Evolutionary conservation across 345 rosid species (phyloP), one percentile per base, ranked within the genome.

Genomic region (Microthlaspi erraticum): DNA sequence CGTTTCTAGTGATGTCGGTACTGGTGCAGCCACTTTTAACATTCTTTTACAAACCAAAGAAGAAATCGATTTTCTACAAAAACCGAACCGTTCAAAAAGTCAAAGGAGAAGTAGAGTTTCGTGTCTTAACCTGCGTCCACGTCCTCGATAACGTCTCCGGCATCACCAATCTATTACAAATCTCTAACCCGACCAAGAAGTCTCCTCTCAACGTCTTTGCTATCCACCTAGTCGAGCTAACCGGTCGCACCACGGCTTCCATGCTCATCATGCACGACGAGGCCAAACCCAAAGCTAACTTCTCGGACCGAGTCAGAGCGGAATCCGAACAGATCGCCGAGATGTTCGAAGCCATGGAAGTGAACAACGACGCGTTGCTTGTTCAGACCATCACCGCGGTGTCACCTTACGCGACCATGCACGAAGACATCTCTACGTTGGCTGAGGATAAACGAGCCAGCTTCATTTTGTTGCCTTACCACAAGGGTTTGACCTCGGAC

Each of bases 401-500:
- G 1, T 87, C 96, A 9, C 89, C 88, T 10, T 84, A 81, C 63
- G 17, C 77, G 0, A 81, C 85, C 5, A 89, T 85, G 84, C 89
- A 87, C 50, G 83, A 83, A 29, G 96, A 89, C 50, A 77, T 92
- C 6, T 77, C 86, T 64, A 36, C 79, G 39, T 54, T 89, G 2
- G 92, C 92, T 0, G 83, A 86, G 64, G 96, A 86, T 54, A 92
- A 89, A 78, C 55, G 55, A 7, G 81, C 55, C 5, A 57, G 80
- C 17, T 18, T 92, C 59, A 55, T 89, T 60, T 64, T 89, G 58
- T 18, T 87, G n/a, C 93, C 96, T 10, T 92, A 81, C 77, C 85
- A 84, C 12, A 81, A 71, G 67, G 45, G 34, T 19, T 19, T 71
- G 62, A 54, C 72, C 5, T 20, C 64, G 1, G 76, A 79, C 10